A percentile compares a stretch with the other conserved stretches of the same genome.
These are phyloP conservation scores for Dioszegia crocea DNA, from an alignment of 768 basidiomycete genomes.

Conservation along the genomic window DNA sequence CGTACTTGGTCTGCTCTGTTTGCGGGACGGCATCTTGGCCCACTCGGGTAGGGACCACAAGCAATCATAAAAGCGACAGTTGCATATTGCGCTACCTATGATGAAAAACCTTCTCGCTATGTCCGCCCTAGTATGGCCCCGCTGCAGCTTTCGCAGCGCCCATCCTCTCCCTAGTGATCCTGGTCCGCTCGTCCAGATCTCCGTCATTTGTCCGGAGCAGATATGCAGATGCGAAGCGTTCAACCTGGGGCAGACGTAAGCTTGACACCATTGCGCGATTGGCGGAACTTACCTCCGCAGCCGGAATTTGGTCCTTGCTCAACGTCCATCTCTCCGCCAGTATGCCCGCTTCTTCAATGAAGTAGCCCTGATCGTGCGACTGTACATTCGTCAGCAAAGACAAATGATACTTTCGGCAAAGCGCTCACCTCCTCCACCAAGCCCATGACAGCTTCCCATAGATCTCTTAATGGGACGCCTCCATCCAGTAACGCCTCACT, in stretches of 20 bases:
- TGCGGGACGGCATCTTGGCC: too few species aligned
- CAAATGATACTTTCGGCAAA: conserved; percentile 59
- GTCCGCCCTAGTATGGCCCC: conserved; percentile 16
- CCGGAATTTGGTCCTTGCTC: conserved; percentile 42
- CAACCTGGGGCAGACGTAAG: conserved; percentile 20
- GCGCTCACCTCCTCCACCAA: conserved; percentile 15
- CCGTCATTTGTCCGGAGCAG: conserved; percentile 10
- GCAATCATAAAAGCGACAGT: too few species aligned
- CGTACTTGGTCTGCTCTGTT: too few species aligned
- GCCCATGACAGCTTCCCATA: conserved; percentile 58
- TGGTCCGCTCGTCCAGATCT: conserved; percentile 8
- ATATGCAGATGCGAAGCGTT: conserved; percentile 14
- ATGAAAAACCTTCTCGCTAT: background rate
- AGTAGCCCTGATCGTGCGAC: conserved; percentile 36
- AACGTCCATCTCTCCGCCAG: conserved; percentile 43
- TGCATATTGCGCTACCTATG: background rate
- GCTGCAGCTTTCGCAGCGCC: conserved; percentile 9
- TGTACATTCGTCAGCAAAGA: conserved; percentile 61
- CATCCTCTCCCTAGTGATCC: conserved; percentile 11
- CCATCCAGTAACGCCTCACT: conserved; percentile 73
- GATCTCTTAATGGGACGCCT: conserved; percentile 70
- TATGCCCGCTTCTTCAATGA: conserved; percentile 38
- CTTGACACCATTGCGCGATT: background rate
- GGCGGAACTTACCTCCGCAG: conserved; percentile 41
- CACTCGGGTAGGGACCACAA: too few species aligned